A percentile compares a stretch with the other conserved stretches of the same genome.
Conservation (phyloP, 2,329 filamentous ascomycete species). For the Cadophora luteo-olivacea region DNA sequence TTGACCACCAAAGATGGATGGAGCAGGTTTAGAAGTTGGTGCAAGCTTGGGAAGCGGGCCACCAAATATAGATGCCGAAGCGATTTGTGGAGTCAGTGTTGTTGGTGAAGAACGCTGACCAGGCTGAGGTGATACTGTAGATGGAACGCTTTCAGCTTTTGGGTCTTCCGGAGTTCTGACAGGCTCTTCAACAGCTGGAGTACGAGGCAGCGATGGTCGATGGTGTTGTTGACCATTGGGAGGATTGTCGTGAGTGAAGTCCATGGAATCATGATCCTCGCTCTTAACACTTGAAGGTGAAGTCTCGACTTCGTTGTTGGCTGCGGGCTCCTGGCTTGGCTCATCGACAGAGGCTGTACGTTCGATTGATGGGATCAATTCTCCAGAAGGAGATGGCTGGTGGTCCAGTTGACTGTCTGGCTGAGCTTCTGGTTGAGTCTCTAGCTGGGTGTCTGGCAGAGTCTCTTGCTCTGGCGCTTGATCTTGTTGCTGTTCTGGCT, state of each 20-base stretch:
- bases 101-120: not conserved
- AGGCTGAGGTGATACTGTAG: not conserved
- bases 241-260: not conserved
- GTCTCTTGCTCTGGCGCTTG: not conserved
- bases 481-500: not conserved
- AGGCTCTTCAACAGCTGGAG: not conserved
- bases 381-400: not conserved
- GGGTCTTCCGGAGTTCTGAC: not conserved
- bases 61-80: not conserved
- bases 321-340: not conserved
- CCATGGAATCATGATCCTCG: not conserved
- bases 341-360: not conserved
- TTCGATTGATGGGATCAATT: constrained; percentile 7
- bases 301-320: not conserved
- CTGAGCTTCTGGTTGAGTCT: not conserved
- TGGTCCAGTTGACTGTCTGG: not conserved
- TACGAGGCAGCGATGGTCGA: not conserved
- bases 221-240: not conserved
- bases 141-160: not conserved
- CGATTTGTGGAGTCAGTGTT: not conserved
- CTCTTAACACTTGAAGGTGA: not conserved
- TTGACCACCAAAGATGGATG: not conserved
- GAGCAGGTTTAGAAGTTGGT: not conserved
- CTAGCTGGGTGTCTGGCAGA: no score
- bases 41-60: not conserved